Conservation (phyloP, 306 rosid species). For the Medicago arabica region DNA sequence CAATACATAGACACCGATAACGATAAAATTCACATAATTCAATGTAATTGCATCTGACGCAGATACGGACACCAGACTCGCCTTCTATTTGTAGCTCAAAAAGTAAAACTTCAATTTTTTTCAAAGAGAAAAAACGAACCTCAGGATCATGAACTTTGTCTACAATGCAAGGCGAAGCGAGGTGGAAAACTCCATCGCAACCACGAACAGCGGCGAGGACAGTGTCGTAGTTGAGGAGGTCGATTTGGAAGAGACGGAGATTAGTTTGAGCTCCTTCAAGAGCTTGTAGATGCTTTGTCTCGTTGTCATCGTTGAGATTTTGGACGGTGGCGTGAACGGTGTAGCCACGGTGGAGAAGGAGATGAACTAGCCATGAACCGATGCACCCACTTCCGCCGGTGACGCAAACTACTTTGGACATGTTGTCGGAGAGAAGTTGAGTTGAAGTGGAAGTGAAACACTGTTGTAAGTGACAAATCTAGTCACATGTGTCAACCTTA, state of each 20-base stretch:
- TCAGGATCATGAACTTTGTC: slow-evolving; percentile 74
- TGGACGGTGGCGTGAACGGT: slow-evolving; percentile 83
- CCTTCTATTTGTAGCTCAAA: neutral
- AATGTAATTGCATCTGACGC: no score
- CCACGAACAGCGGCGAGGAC: slow-evolving; percentile 64
- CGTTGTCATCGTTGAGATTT: slow-evolving; percentile 69
- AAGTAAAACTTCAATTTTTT: slow-evolving; percentile 1
- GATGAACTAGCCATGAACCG: slow-evolving; percentile 83
- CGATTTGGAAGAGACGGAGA: slow-evolving; percentile 85
- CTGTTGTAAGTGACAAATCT: neutral
- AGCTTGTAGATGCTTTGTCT: slow-evolving; percentile 78
- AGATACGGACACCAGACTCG: no score
- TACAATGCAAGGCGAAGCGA: slow-evolving; percentile 83
- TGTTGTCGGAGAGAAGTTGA: neutral
- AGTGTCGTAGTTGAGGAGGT: slow-evolving; percentile 69
- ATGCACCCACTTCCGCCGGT: slow-evolving; percentile 92
- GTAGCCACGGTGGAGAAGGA: slow-evolving; percentile 84
- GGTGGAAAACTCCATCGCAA: slow-evolving; percentile 87
- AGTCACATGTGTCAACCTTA: neutral
- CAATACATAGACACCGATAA: no score
- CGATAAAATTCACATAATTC: no score
- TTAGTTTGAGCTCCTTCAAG: slow-evolving; percentile 61
- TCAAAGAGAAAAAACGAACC: slow-evolving; percentile 1
- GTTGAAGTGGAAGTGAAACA: neutral
- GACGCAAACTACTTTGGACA: slow-evolving; percentile 74